A percentile compares a stretch with the other conserved stretches of the same genome.
phyloP scores from a whole-genome alignment of 2,329 filamentous ascomycete species.

The Ascochyta clinopodiicola region DNA sequence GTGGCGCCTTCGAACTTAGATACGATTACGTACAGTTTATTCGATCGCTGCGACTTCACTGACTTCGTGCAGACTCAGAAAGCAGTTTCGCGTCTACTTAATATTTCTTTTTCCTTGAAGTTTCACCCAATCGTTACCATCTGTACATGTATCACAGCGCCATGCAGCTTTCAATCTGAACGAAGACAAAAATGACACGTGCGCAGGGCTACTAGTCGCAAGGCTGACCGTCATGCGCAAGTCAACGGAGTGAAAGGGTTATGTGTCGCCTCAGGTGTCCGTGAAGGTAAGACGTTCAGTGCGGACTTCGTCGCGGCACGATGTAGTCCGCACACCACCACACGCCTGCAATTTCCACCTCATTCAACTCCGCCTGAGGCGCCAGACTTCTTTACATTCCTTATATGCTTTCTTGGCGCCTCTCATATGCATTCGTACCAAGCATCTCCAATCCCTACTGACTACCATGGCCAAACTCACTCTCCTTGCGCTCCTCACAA shows the following conservation, averaged over 20 bases:
- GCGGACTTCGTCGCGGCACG: constrained; percentile 3
- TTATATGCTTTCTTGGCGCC: not conserved
- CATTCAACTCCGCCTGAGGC: not conserved
- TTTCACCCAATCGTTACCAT: not conserved
- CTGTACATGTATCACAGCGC: not conserved
- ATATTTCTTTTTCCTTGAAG: not conserved
- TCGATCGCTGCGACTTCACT: not conserved
- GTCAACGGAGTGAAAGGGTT: not conserved
- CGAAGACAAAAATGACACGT: not conserved
- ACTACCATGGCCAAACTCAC: not conserved
- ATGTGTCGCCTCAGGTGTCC: not conserved
- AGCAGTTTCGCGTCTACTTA: not conserved
- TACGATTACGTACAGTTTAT: not conserved
- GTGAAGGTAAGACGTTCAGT: constrained; percentile 3
- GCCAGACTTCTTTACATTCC: not conserved
- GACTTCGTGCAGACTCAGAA: not conserved
- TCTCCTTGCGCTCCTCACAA: not conserved
- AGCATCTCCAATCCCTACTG: not conserved
- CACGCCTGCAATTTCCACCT: not conserved
- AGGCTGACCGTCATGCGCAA: not conserved
- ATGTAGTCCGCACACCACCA: constrained; percentile 1
- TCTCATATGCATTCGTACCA: not conserved
- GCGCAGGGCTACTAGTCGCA: not conserved
- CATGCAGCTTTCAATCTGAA: not conserved
- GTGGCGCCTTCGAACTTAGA: not conserved